Evolutionary conservation across 345 rosid species (phyloP).

Genomic region (Gossypium ekmanianum): DNA sequence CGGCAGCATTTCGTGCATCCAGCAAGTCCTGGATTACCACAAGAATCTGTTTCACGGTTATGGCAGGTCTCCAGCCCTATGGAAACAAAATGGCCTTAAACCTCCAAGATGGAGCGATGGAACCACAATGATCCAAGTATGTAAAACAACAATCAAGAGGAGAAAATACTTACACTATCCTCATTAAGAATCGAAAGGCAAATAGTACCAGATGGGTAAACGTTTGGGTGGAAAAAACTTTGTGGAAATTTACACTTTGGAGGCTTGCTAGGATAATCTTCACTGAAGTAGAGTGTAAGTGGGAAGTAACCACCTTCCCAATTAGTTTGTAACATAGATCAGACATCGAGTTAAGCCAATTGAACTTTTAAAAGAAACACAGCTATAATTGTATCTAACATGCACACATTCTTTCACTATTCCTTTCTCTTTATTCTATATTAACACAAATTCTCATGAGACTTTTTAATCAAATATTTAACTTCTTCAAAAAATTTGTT

Average conservation of each 20-base stretch:
- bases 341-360: background rate
- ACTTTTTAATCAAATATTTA: background rate
- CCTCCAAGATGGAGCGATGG: background rate
- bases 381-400: background rate
- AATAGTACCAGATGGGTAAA: slow-evolving; percentile 89
- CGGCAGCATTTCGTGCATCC: slow-evolving; percentile 77
- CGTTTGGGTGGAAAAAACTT: slow-evolving; percentile 86
- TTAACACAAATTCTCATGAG: background rate
- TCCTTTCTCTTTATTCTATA: background rate
- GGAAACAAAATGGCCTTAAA: slow-evolving; percentile 6
- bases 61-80: slow-evolving; percentile 95
- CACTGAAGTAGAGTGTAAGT: slow-evolving; percentile 69
- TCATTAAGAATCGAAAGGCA: slow-evolving; percentile 86
- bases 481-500: background rate
- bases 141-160: background rate
- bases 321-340: slow-evolving; percentile 51
- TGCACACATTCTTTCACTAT: background rate
- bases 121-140: background rate
- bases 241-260: slow-evolving; percentile 79
- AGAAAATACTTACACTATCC: slow-evolving; percentile 55
- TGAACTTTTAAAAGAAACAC: background rate
- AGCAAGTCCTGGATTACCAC: slow-evolving; percentile 84
- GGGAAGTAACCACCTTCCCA: slow-evolving; percentile 91
- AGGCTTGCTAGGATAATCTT: slow-evolving; percentile 90
- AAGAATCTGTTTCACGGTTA: slow-evolving; percentile 87